Percentiles rank a stretch among this genome's conserved stretches.
Conservation (phyloP, 805 yeast species). For the Jamesozyma lodderae region DNA sequence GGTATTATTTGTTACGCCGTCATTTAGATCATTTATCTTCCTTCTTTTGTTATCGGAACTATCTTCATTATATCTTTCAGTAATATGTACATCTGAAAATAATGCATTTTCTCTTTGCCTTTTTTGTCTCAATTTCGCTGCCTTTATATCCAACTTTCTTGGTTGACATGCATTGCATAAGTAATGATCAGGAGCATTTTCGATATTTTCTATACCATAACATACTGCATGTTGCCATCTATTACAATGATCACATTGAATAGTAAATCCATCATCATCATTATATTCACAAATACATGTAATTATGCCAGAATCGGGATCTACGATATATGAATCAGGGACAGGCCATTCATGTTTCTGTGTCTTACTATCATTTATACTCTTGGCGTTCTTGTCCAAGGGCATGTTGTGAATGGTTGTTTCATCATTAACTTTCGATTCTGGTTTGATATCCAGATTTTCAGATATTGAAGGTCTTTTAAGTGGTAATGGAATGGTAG, state of each 20-base stretch:
- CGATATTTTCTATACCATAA: constrained; percentile 63
- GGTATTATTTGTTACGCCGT: neutral
- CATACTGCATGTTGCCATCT: constrained; percentile 96
- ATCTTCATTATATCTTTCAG: constrained; percentile 3
- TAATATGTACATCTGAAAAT: neutral
- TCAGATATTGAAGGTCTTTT: constrained; percentile 1
- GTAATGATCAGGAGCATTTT: constrained; percentile 75
- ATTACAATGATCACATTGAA: constrained; percentile 87
- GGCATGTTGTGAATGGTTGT: neutral
- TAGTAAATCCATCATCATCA: constrained; percentile 88
- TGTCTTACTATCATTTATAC: constrained; percentile 2
- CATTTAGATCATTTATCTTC: constrained; percentile 17
- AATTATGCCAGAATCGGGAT: constrained; percentile 75
- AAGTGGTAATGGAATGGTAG: constrained; percentile 63
- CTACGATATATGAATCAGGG: constrained; percentile 48
- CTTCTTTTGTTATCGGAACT: constrained; percentile 4
- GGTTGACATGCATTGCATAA: constrained; percentile 71
- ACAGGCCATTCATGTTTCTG: constrained; percentile 18
- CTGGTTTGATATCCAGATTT: constrained; percentile 4
- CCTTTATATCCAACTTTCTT: constrained; percentile 36
- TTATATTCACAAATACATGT: constrained; percentile 83
- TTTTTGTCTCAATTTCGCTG: constrained; percentile 36
- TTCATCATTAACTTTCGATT: neutral
- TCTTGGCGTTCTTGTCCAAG: constrained; percentile 1
- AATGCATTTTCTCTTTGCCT: constrained; percentile 1